Evolutionary conservation across 129 eudicot genomes (phyloP), one percentile per base, ranked within the genome.

Genomic region (Rutidosis leptorrhynchoides): DNA sequence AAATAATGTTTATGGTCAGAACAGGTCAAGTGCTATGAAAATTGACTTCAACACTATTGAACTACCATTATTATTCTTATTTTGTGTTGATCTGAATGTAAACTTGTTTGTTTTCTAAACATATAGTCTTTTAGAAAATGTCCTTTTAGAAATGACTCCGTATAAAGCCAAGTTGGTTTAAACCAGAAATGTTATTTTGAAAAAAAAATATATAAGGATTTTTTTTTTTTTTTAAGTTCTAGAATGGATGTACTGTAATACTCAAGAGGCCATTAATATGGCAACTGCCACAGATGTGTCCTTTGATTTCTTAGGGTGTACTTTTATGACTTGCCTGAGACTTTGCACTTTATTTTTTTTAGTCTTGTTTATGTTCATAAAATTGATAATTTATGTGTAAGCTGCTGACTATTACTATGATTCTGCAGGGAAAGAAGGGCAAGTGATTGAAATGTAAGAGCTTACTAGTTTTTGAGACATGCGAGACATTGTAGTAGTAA

Each of bases 381-480:
- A 48, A 48, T 6, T 48, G 46, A 10, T 35, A 14, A 35, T 15
- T 45, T 45, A 45, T 45, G 20, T 45, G 52, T 3, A 45, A 12
- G 52, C 16, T 48, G 10, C 20, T 49, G 55, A 49, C 10, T 7
- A 7, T 49, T 49, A 49, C n/a, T 9, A 62, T 68, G 37, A 10
- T 14, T 48, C 53, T 77, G 68, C 88, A 84, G 90, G 90, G 88
- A 67, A 84, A 82, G 86, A 87, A 78, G 79, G 80, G 84, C 63
- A 82, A 84, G 60, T 83, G 81, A 85, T 37, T 30, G 33, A 26
- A 20, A 12, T 33, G 65, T 9, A 26, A 17, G 43, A 28, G 6
- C 12, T 43, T 26, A 64, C 58, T 40, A 15, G 52, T 59, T 68
- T 33, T 68, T 60, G 69, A 58, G 64, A 59, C 32, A 14, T 49